Evolutionary conservation across 495 filamentous ascomycete species (phyloP).

Genomic region (Penicillium cataractarum): DNA sequence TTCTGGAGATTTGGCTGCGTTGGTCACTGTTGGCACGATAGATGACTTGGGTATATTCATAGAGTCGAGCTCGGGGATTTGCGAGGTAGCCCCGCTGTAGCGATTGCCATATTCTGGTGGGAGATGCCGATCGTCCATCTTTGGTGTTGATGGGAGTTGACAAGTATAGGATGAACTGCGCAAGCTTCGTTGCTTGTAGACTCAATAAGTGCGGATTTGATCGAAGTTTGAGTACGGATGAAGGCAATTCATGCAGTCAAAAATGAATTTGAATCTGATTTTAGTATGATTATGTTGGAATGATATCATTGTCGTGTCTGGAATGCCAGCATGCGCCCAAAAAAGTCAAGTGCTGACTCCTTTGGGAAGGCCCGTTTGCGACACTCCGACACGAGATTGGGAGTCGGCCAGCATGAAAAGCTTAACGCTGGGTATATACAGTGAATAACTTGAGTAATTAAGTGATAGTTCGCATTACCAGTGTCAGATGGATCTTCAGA

Average conservation of each 20-base stretch:
- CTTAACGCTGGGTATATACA: not conserved
- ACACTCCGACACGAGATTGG: slow-evolving; percentile 1
- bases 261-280: not conserved
- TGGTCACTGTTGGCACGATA: not conserved
- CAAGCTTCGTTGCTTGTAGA: not conserved
- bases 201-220: no score
- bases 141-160: not conserved
- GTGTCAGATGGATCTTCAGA: not conserved
- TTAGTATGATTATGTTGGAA: not conserved
- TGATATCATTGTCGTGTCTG: slow-evolving; percentile 15
- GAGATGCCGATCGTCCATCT: slow-evolving; percentile 27
- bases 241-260: not conserved
- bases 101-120: slow-evolving; percentile 25
- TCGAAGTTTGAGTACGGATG: not conserved
- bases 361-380: slow-evolving; percentile 13
- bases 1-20: slow-evolving; percentile 4
- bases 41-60: slow-evolving; percentile 26
- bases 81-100: slow-evolving; percentile 28
- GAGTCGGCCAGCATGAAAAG: slow-evolving; percentile 6
- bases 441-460: no score
- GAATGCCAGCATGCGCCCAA: slow-evolving; percentile 10
- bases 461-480: no score
- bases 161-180: not conserved
- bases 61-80: slow-evolving; percentile 21
- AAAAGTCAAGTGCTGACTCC: slow-evolving; percentile 14